phyloP scores from a whole-genome alignment of 768 basidiomycete genomes.

The Podaxis sp. region DNA sequence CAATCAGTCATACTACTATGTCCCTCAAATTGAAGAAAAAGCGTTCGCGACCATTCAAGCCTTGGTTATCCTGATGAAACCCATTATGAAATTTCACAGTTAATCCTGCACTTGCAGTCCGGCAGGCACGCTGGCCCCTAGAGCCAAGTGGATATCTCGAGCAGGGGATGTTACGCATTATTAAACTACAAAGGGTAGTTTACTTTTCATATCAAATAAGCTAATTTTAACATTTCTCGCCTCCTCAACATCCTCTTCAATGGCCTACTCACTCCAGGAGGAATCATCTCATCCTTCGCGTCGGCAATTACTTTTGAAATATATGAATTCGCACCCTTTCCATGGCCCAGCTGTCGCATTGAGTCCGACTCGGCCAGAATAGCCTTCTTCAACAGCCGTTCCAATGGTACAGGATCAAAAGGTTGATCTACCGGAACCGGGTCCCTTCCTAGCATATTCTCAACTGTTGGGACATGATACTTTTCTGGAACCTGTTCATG shows the following conservation, averaged over 20 bases:
- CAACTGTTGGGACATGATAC: slow-evolving; percentile 19
- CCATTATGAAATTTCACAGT: too few species aligned
- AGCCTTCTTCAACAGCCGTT: slow-evolving; percentile 22
- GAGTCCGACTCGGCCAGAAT: slow-evolving; percentile 7
- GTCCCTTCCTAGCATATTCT: slow-evolving; percentile 20
- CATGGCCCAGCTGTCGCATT: background rate
- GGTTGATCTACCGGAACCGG: slow-evolving; percentile 16
- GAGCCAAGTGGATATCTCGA: too few species aligned
- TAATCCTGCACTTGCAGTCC: too few species aligned
- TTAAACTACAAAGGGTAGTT: too few species aligned
- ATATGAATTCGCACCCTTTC: background rate
- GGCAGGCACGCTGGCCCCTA: too few species aligned
- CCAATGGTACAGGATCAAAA: slow-evolving; percentile 20
- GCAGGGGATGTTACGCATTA: too few species aligned
- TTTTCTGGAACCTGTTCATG: background rate
- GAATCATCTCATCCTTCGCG: slow-evolving; percentile 1
- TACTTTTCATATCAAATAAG: background rate
- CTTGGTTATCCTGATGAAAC: too few species aligned
- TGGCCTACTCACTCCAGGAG: background rate
- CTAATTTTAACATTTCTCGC: background rate
- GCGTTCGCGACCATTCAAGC: too few species aligned
- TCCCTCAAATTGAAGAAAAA: too few species aligned
- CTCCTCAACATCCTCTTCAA: background rate
- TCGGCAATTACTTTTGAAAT: background rate
- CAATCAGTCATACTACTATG: too few species aligned